Base-by-base conservation (phyloP, 441 rosid species). In the Populus trichocarpa region DNA sequence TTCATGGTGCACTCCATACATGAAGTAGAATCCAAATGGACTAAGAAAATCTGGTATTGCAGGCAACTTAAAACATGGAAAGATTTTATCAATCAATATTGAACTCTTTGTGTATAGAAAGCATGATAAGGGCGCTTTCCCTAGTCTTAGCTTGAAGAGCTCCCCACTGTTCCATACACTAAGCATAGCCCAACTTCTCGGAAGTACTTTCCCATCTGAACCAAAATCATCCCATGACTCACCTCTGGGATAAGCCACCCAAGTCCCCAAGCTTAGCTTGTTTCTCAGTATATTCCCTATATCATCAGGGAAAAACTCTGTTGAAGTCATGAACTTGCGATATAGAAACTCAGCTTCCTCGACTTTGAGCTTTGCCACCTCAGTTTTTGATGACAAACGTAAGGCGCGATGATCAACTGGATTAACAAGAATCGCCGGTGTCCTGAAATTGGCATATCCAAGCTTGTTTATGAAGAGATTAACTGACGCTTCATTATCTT, bases 81-180 rank as follows among this genome's bases (percentile, higher is more conserved):
- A 82, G 70, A 85, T 72, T 46, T 78, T 85, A 10, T 88, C 88
- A 2, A 89, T 72, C 68, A 85, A 5, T 50, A 77, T 83, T 38
- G 91, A 87, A 67, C 83, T 50, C 77, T 88, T 89, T 25, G 94
- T 83, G 86, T 85, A 88, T 61, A 85, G 40, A 67, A 78, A 59
- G 81, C 90, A 91, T 63, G 91, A 79, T 9, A 89, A 75, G 4
- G 94, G 91, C 59, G 91, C 90, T 80, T 88, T 87, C 10, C 80
- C 93, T 69, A 90, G 79, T 76, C 87, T 85, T 65, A 93, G 82
- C 77, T 89, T 91, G 85, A 91, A 93, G 5, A 90, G 70, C 50
- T 89, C 90, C 28, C 92, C 89, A 73, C 88, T 93, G 75, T 93
- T 88, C 97, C 96, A 93, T 20, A 90, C 97, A 77, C 96, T 93